Conservation (phyloP, 495 filamentous ascomycete genomes). For the Viridothelium virens region DNA sequence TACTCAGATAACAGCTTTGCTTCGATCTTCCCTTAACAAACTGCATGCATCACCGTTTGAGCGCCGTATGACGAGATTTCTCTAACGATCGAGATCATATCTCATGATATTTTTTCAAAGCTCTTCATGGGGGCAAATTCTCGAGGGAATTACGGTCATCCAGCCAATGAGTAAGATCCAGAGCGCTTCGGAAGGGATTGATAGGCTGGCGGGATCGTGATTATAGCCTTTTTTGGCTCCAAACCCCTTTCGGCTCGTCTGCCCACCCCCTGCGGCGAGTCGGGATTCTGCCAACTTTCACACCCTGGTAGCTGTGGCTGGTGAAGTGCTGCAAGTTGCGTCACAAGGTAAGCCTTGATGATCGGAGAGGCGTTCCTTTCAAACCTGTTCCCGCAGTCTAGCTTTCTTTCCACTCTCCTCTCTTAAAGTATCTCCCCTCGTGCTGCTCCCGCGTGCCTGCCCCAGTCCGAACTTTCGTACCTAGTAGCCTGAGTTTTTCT, state of each 20-base stretch:
- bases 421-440: constrained; percentile 1
- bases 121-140: too few species aligned
- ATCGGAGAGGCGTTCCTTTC: constrained; percentile 17
- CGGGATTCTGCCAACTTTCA: constrained; percentile 7
- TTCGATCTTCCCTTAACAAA: too few species aligned
- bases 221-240: not conserved
- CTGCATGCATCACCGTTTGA: too few species aligned
- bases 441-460: not conserved
- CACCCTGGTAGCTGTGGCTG: constrained; percentile 2
- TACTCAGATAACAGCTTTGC: too few species aligned
- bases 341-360: constrained; percentile 6
- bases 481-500: not conserved
- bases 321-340: constrained; percentile 7
- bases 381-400: constrained; percentile 27
- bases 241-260: constrained; percentile 1
- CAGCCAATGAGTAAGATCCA: not conserved
- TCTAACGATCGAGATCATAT: too few species aligned
- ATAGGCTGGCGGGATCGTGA: not conserved
- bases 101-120: too few species aligned
- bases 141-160: too few species aligned
- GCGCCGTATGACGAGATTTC: too few species aligned
- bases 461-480: not conserved
- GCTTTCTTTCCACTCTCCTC: constrained; percentile 18
- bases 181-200: not conserved
- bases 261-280: not conserved